These are phyloP conservation scores for Phytophthora agathidicida DNA, from an alignment of 352 stramenopile species.

Conservation along the genomic window DNA sequence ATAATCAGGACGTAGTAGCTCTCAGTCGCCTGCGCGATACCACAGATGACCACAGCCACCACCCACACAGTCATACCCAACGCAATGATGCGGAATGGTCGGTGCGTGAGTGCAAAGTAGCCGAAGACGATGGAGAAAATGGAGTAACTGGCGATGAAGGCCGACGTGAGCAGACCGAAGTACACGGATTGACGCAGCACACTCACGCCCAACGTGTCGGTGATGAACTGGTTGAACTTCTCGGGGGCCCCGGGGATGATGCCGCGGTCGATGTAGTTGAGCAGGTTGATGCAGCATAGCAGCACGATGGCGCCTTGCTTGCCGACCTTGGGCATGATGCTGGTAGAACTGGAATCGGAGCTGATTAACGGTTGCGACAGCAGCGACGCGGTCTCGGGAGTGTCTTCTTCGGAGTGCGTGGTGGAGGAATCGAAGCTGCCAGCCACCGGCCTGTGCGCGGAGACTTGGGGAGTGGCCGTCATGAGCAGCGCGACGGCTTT, in stretches of 20 bases:
- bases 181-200: conserved; percentile 74
- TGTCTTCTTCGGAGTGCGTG: conserved; percentile 26
- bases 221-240: conserved; percentile 94
- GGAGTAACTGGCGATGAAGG: conserved; percentile 95
- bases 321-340: conserved; percentile 34
- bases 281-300: conserved; percentile 90
- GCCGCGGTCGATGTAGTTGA: conserved; percentile 95
- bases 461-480: conserved; percentile 35
- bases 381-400: conserved; percentile 27
- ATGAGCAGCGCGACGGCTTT: conserved; percentile 15
- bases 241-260: conserved; percentile 94
- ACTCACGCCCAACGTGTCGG: conserved; percentile 65
- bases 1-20: conserved; percentile 92
- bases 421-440: not conserved
- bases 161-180: conserved; percentile 90
- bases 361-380: conserved; percentile 32
- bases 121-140: conserved; percentile 92
- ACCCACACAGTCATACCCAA: conserved; percentile 91
- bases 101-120: conserved; percentile 87
- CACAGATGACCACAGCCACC: conserved; percentile 88
- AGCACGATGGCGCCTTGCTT: conserved; percentile 80
- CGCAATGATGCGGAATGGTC: conserved; percentile 92
- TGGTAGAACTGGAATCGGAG: conserved; percentile 2
- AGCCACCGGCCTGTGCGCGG: conserved; percentile 8
- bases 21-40: conserved; percentile 69